A percentile compares a stretch with the other conserved stretches of the same genome.
Conservation (phyloP, 257 asterid genomes). For the Gentiana straminea region DNA sequence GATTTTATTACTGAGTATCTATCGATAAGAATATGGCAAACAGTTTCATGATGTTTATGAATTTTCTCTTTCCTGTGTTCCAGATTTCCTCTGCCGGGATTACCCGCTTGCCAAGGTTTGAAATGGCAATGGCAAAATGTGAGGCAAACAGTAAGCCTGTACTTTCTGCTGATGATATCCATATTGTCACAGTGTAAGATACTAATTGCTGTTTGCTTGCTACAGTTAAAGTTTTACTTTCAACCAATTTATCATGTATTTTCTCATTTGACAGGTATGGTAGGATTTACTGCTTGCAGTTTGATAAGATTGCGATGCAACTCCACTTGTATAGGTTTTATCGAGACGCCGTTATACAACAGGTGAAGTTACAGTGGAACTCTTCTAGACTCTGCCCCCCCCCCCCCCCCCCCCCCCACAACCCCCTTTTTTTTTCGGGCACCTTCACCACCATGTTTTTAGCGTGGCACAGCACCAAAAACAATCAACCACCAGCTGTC, state of each 20-base stretch:
- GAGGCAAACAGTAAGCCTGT: conserved; percentile 69
- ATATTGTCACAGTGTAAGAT: conserved; percentile 72
- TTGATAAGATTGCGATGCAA: conserved; percentile 77
- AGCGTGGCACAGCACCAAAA: no score
- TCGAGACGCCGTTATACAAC: conserved; percentile 88
- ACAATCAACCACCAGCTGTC: no score
- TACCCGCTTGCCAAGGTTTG: conserved; percentile 81
- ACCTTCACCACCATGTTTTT: no score
- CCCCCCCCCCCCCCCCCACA: no score
- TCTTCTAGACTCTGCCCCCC: no score
- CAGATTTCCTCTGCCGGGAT: conserved; percentile 88
- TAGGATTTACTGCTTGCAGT: conserved; percentile 93
- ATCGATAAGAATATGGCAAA: not conserved
- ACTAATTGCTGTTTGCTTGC: not conserved
- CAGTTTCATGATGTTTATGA: conserved; percentile 14
- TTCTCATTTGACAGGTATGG: conserved; percentile 63
- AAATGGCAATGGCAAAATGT: conserved; percentile 74
- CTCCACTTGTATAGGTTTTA: conserved; percentile 83
- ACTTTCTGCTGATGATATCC: conserved; percentile 83
- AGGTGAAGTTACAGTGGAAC: conserved; percentile 33
- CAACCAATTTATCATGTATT: conserved; percentile 13
- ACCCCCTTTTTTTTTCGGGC: no score
- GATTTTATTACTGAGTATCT: not conserved
- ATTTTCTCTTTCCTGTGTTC: conserved; percentile 15
- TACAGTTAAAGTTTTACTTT: conserved; percentile 9